Evolutionary conservation across 2,329 filamentous ascomycete species (phyloP).

Genomic region (Trichoderma sp.): DNA sequence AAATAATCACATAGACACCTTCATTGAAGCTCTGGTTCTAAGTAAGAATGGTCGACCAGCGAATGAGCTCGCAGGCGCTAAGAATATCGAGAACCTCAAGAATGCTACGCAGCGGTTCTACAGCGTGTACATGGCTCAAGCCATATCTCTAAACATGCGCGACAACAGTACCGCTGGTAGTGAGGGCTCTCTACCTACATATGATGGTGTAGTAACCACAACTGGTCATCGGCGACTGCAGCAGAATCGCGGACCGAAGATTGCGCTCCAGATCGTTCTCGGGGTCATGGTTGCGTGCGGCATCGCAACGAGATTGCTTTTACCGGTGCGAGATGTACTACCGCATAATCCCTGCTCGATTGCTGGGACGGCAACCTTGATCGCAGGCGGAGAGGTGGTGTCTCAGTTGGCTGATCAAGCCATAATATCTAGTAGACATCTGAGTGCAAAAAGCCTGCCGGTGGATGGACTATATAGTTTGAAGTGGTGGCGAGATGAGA

Average conservation of each 20-base stretch:
- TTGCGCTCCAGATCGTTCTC: not conserved
- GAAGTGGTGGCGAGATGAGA: slow-evolving; percentile 11
- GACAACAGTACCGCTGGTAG: not conserved
- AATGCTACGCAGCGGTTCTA: slow-evolving; percentile 3
- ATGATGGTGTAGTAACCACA: not conserved
- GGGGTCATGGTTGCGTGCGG: slow-evolving; percentile 1
- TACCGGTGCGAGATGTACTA: not conserved
- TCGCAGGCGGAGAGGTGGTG: slow-evolving; percentile 1
- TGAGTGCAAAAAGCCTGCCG: not conserved
- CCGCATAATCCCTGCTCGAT: slow-evolving; percentile 12
- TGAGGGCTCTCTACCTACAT: not conserved
- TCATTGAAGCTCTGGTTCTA: not conserved
- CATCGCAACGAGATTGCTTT: slow-evolving; percentile 6
- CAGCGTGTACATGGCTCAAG: slow-evolving; percentile 5
- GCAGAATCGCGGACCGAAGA: slow-evolving; percentile 8
- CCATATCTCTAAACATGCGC: slow-evolving; percentile 15
- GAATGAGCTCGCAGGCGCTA: not conserved
- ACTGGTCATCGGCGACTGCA: slow-evolving; percentile 6
- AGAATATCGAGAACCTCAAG: not conserved
- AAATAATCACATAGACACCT: not conserved
- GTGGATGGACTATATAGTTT: not conserved
- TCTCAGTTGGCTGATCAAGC: not conserved
- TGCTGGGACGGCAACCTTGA: not conserved
- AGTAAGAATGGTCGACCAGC: not conserved
- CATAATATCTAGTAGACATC: not conserved